These are phyloP conservation scores for Tulasnella sp. DNA, from an alignment of 768 basidiomycete species.

Conservation along the genomic window DNA sequence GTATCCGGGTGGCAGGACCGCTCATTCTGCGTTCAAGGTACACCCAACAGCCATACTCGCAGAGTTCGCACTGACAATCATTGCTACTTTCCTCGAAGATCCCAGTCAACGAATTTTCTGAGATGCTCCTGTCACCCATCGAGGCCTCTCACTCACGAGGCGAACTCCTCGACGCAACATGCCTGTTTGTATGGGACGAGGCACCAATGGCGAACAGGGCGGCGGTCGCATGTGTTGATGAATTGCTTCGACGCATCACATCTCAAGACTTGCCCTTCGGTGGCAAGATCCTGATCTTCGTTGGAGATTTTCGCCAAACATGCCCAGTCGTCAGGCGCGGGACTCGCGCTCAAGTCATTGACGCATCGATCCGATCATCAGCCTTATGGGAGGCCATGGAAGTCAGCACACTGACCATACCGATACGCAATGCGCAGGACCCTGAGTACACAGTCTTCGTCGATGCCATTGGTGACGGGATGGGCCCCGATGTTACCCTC, in stretches of 20 bases:
- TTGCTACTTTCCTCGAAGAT: background rate
- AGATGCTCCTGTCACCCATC: slow-evolving; percentile 29
- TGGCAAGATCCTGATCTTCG: slow-evolving; percentile 29
- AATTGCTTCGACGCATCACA: slow-evolving; percentile 26
- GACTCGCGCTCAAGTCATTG: slow-evolving; percentile 23
- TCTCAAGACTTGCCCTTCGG: slow-evolving; percentile 29
- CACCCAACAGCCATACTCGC: slow-evolving; percentile 21
- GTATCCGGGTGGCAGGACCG: slow-evolving; percentile 22
- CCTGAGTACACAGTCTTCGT: background rate
- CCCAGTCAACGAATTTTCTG: slow-evolving; percentile 25
- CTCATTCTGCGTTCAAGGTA: slow-evolving; percentile 23
- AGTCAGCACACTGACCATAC: slow-evolving; percentile 25
- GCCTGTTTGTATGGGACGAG: slow-evolving; percentile 35
- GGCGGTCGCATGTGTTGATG: slow-evolving; percentile 30
- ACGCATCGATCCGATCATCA: slow-evolving; percentile 32
- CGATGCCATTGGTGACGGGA: slow-evolving; percentile 13
- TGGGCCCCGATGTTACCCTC: slow-evolving; percentile 23
- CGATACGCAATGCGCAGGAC: slow-evolving; percentile 32
- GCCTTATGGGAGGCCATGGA: slow-evolving; percentile 28
- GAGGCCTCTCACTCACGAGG: slow-evolving; percentile 23
- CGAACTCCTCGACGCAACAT: slow-evolving; percentile 28
- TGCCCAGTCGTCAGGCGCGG: slow-evolving; percentile 31
- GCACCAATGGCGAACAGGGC: slow-evolving; percentile 34
- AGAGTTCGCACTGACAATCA: background rate
- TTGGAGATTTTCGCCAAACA: slow-evolving; percentile 36